Evolutionary conservation across 1,139 yeast genomes (phyloP).

Genomic region (Suhomyces panamericanus): DNA sequence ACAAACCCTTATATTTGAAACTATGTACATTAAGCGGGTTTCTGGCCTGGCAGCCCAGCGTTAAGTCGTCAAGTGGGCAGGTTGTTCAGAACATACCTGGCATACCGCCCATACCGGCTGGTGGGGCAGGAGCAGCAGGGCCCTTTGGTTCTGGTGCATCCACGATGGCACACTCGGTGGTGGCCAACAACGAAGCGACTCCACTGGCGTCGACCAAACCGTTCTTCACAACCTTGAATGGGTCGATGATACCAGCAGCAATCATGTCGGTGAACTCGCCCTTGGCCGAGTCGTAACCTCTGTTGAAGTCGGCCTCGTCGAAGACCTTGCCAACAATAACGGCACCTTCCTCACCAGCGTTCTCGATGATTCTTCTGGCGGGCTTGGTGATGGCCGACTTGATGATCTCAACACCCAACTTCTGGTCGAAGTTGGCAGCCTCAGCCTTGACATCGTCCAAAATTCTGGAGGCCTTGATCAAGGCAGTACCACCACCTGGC

Average conservation of each 20-base stretch:
- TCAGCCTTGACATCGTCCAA: conserved; percentile 66
- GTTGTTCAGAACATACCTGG: conserved; percentile 31
- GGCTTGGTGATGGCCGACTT: conserved; percentile 96
- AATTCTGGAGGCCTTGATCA: conserved; percentile 87
- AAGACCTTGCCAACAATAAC: conserved; percentile 95
- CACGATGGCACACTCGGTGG: conserved; percentile 98
- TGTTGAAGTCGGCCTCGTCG: conserved; percentile 82
- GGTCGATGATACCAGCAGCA: conserved; percentile 97
- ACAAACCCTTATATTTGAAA: conserved; percentile 4
- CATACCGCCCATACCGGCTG: conserved; percentile 47
- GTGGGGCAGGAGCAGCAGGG: conserved; percentile 59
- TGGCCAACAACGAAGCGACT: conserved; percentile 96
- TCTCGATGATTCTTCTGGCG: conserved; percentile 94
- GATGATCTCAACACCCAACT: conserved; percentile 95
- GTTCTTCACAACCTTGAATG: conserved; percentile 97
- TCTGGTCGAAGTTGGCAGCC: conserved; percentile 94
- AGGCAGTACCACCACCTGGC: conserved; percentile 99
- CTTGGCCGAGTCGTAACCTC: conserved; percentile 92
- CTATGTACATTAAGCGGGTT: conserved; percentile 6
- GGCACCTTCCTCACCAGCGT: conserved; percentile 98
- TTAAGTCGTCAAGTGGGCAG: neutral
- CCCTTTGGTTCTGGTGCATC: conserved; percentile 93
- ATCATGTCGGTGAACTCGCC: conserved; percentile 97
- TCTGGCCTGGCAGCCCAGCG: neutral
- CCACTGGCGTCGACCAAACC: conserved; percentile 98